Evolutionary conservation across 208 protist species (phyloP), one percentile per base, ranked within the genome.

Genomic region (Leishmania aethiopica): DNA sequence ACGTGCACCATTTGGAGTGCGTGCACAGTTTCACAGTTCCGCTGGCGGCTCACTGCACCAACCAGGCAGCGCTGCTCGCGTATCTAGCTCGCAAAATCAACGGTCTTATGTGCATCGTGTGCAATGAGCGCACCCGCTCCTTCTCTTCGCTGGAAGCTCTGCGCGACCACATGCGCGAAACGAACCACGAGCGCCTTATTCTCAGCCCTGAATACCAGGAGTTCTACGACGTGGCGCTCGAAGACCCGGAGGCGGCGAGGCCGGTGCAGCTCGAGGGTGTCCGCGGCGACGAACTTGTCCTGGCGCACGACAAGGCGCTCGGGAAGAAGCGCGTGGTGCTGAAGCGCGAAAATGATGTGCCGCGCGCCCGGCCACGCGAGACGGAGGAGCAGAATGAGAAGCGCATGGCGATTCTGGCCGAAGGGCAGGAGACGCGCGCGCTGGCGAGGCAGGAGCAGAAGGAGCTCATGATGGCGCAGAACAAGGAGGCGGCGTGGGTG

Each of bases 41-140:
- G 3, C 83, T 98, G 80, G 71, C 66, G 37, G 45, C 84, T 37
- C 90, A 93, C 86, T 97, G 93, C 86, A 86, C 45, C 32, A 89
- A 98, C 79, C 78, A 88, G 4, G 45, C 66, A 17, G 95, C 90
- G 5, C 85, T 98, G 49, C 78, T 98, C 25, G 78, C 71, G 5
- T 98, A 98, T 75, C 73, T 98, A 32, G 89, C 95, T 25, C 95
- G 95, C 0, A 98, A 98, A 85, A 86, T 93, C 60, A 98, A 97
- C 75, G 95, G 95, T 70, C 84, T 97, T 2, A 75, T 98, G 72
- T 98, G 95, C 81, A 83, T 98, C 42, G 95, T 98, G 19, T 98
- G 95, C 87, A 93, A 92, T 57, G 93, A 94, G 80, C 92, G 93
- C 72, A 97, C 94, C 3, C 88, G 87, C 49, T 87, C 88, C 37